These are phyloP conservation scores for Tricholoma terreum DNA, from an alignment of 768 basidiomycete genomes.

Conservation along the genomic window DNA sequence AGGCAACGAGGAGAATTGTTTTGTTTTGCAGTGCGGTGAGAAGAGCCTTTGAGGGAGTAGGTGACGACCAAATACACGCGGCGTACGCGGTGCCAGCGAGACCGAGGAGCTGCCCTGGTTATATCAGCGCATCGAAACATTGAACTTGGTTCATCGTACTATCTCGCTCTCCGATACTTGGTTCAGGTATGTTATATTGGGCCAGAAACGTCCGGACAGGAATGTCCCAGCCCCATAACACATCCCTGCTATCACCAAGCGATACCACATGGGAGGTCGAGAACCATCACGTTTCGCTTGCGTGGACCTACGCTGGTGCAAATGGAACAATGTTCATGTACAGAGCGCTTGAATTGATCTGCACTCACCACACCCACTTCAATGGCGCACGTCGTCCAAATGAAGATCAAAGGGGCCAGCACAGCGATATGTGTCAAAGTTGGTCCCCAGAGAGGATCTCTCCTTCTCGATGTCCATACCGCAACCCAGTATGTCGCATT, in stretches of 20 bases:
- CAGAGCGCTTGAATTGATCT: background rate
- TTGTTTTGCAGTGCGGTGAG: slow-evolving; percentile 24
- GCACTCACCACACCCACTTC: slow-evolving; percentile 21
- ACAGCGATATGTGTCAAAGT: slow-evolving; percentile 54
- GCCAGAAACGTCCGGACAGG: slow-evolving; percentile 31
- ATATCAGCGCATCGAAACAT: background rate
- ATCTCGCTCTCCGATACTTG: slow-evolving; percentile 38
- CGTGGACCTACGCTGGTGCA: slow-evolving; percentile 4
- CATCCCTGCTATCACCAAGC: slow-evolving; percentile 22
- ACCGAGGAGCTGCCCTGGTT: slow-evolving; percentile 24
- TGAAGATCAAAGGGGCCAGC: slow-evolving; percentile 53
- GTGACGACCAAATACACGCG: slow-evolving; percentile 23
- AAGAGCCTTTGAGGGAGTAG: too few relatives aligned
- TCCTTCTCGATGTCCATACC: slow-evolving; percentile 52
- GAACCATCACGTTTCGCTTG: background rate
- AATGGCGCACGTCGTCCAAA: slow-evolving; percentile 47
- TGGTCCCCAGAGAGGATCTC: slow-evolving; percentile 54
- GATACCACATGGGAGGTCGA: slow-evolving; percentile 14
- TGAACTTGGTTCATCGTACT: slow-evolving; percentile 22
- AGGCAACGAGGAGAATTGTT: slow-evolving; percentile 23
- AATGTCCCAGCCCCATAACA: slow-evolving; percentile 24
- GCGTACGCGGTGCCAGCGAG: slow-evolving; percentile 31
- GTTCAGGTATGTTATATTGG: slow-evolving; percentile 21
- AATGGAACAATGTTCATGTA: background rate
- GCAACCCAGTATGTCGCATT: slow-evolving; percentile 67